Evolutionary conservation across 768 basidiomycete species (phyloP), one percentile per base, ranked within the genome.

Genomic region (Clitopilus passeckerianus): DNA sequence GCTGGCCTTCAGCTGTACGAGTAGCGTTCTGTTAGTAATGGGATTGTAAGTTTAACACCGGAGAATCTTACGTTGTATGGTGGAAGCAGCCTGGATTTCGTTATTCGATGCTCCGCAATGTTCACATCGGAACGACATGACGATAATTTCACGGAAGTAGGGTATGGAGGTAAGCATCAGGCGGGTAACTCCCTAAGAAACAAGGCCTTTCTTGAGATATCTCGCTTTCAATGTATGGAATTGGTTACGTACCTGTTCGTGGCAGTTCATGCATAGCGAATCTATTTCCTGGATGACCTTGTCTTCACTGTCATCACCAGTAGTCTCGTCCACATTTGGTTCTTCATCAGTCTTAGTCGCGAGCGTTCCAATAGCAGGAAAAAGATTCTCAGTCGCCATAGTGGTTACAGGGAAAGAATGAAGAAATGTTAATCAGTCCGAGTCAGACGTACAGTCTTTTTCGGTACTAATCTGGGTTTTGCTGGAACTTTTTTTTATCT

Each of bases 71-170:
- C 95, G 86, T 80, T 90, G 82, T 58, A 96, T 95, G 55, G 80
- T 71, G 6, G 91, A 91, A 0, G 97, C 97, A 7, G 91, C 85
- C 67, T 98, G 94, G 50, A 96, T 88, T 74, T 98, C 96, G 70
- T 96, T 99, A 73, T 99, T 98, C 41, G 80, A 71, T 63, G 80
- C 74, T 8, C 94, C 95, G 66, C 97, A 99, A 67, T 94, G 87
- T 59, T 96, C 93, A 70, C 97, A 99, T 59, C 89, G 83, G 77
- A 99, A 99, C 37, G 93, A 95, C 86, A 96, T 94, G 61, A 98
- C 85, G 63, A 99, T 91, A 56, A 98, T 87, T 71, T 99, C 93
- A 50, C 85, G 80, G 78, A 98, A 98, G 78, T 87, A 98, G 0
- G 97, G 97, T 54, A 99, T 99, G 2, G 87, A 86, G 0, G 95